A percentile compares a stretch with the other conserved stretches of the same genome.
These are phyloP conservation scores for Monilinia fructicola DNA, from an alignment of 2,329 filamentous ascomycete genomes.

Conservation along the genomic window DNA sequence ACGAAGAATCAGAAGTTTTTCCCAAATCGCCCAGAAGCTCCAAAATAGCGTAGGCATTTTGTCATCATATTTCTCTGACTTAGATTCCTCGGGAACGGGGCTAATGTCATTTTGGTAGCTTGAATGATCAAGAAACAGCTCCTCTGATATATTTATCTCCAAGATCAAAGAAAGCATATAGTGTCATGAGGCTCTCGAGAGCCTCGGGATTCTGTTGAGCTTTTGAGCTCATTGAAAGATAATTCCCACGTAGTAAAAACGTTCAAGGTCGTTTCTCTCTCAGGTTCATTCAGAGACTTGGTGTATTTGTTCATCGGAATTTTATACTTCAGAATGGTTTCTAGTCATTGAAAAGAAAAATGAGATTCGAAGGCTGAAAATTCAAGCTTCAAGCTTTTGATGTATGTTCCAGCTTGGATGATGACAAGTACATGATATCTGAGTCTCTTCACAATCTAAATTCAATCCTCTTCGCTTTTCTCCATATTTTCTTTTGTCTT, in stretches of 20 bases:
- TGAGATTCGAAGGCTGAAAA: slow-evolving; percentile 27
- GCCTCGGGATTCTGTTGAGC: slow-evolving; percentile 11
- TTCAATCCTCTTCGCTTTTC: not conserved
- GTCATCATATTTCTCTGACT: not conserved
- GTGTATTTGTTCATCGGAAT: slow-evolving; percentile 26
- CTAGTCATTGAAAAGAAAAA: slow-evolving; percentile 24
- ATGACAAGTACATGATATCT: slow-evolving; percentile 31
- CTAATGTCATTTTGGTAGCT: too few species aligned
- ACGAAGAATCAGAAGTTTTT: slow-evolving; percentile 2
- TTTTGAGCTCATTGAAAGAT: slow-evolving; percentile 29
- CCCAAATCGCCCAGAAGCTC: not conserved
- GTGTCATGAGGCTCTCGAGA: slow-evolving; percentile 27
- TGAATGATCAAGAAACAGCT: slow-evolving; percentile 22
- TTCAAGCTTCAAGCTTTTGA: slow-evolving; percentile 22
- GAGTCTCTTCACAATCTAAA: slow-evolving; percentile 19
- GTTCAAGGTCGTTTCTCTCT: slow-evolving; percentile 19
- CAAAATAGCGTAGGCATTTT: not conserved
- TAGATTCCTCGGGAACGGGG: too few species aligned
- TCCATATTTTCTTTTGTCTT: not conserved
- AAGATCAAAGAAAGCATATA: slow-evolving; percentile 31
- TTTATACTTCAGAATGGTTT: slow-evolving; percentile 23
- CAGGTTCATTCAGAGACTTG: slow-evolving; percentile 11
- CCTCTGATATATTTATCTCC: slow-evolving; percentile 30
- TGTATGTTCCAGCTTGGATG: slow-evolving; percentile 34
- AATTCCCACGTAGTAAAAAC: slow-evolving; percentile 34